Evolutionary conservation across 1,284 basidiomycete species (phyloP).

Genomic region (Cryptococcus floricola): DNA sequence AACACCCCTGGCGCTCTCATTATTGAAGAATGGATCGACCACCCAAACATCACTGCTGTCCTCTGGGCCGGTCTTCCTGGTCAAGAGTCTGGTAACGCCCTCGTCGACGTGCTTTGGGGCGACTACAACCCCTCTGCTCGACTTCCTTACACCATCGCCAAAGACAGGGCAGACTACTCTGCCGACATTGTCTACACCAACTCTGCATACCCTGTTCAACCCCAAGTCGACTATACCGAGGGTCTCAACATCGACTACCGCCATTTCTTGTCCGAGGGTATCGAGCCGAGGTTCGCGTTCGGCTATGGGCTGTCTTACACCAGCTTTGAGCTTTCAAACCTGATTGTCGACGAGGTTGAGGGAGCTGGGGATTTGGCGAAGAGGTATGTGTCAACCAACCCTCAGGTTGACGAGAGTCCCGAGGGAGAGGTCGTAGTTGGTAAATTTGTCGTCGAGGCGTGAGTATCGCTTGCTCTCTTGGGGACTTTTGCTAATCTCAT

Average conservation of each 20-base stretch:
- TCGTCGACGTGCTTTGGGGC: slow-evolving; percentile 58
- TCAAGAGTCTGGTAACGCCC: slow-evolving; percentile 69
- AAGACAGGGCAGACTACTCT: slow-evolving; percentile 62
- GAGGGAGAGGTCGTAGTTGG: neutral
- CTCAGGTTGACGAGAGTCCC: neutral
- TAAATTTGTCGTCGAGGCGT: neutral
- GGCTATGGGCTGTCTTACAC: slow-evolving; percentile 84
- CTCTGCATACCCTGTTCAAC: slow-evolving; percentile 28
- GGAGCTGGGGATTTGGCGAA: neutral
- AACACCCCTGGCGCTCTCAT: slow-evolving; percentile 72
- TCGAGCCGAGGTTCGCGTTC: slow-evolving; percentile 65
- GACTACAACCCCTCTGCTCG: slow-evolving; percentile 68
- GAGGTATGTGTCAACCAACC: neutral
- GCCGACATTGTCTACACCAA: slow-evolving; percentile 49
- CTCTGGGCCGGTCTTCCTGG: slow-evolving; percentile 56
- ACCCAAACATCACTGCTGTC: slow-evolving; percentile 58
- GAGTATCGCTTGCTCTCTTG: neutral
- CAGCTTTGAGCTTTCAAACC: slow-evolving; percentile 62
- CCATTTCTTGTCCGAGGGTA: slow-evolving; percentile 65
- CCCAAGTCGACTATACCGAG: slow-evolving; percentile 66
- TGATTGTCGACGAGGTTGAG: slow-evolving; percentile 48
- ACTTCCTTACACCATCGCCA: slow-evolving; percentile 77
- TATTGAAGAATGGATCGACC: slow-evolving; percentile 71
- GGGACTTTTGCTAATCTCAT: neutral
- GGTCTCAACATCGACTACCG: slow-evolving; percentile 72